Conservation (phyloP, 495 filamentous ascomycete genomes). For the Glutinoglossum americanum region DNA sequence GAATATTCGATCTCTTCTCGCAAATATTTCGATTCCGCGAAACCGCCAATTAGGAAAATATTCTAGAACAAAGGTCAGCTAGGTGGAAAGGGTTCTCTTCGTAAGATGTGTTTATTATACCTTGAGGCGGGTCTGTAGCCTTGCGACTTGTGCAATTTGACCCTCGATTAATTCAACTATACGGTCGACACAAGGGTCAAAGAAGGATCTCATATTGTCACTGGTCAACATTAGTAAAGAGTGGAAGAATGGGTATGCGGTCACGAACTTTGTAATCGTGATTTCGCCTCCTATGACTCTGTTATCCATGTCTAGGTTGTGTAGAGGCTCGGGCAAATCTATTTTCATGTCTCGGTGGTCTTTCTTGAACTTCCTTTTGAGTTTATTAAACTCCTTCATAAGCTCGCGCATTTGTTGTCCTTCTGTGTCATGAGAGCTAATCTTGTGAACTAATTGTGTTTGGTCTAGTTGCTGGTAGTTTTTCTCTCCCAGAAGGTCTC, state of each 20-base stretch:
- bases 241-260: neutral
- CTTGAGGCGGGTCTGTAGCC: neutral
- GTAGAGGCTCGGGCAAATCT: constrained; percentile 6
- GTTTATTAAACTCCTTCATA: neutral
- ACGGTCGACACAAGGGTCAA: neutral
- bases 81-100: neutral
- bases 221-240: neutral
- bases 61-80: constrained; percentile 5
- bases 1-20: constrained; percentile 3
- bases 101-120: neutral
- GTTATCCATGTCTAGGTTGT: constrained; percentile 4
- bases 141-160: neutral
- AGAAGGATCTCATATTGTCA: neutral
- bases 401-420: neutral
- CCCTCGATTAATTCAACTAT: neutral
- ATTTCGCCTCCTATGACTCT: constrained; percentile 6
- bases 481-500: neutral
- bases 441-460: neutral
- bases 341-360: constrained; percentile 2
- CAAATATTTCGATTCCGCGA: constrained; percentile 7
- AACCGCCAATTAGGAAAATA: constrained; percentile 9
- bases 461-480: neutral
- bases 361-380: neutral
- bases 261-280: constrained; percentile 5
- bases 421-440: constrained; percentile 7